Evolutionary conservation across 2,329 filamentous ascomycete genomes (phyloP).

Genomic region (Ceratocystis destructans): DNA sequence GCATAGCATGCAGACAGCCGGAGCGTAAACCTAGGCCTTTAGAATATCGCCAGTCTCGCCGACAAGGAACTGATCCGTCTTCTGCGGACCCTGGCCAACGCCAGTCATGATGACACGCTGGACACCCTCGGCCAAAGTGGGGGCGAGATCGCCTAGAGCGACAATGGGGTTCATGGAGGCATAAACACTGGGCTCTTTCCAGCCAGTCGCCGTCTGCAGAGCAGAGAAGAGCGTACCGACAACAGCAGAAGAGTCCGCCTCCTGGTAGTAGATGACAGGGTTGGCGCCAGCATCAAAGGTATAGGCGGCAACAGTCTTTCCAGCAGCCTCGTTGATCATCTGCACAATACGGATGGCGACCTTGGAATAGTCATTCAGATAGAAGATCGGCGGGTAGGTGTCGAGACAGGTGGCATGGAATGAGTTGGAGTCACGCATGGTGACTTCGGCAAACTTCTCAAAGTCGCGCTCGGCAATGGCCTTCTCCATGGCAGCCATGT

Average conservation of each 20-base stretch:
- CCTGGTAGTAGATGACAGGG: conserved; percentile 88
- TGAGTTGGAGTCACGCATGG: conserved; percentile 92
- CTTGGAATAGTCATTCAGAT: conserved; percentile 86
- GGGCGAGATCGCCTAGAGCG: conserved; percentile 49
- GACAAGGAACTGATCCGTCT: conserved; percentile 64
- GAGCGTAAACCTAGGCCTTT: conserved; percentile 10
- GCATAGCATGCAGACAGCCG: neutral
- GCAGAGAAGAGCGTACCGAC: conserved; percentile 64
- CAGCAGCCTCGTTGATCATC: conserved; percentile 68
- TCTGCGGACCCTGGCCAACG: conserved; percentile 78
- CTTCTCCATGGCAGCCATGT: conserved; percentile 75
- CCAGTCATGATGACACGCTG: conserved; percentile 81
- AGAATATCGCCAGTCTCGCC: conserved; percentile 42
- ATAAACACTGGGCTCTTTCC: conserved; percentile 43
- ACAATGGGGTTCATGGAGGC: conserved; percentile 38
- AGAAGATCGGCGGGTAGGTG: conserved; percentile 94
- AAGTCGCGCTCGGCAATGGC: conserved; percentile 72
- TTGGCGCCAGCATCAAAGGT: conserved; percentile 97
- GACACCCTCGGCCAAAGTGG: conserved; percentile 61
- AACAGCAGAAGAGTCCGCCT: conserved; percentile 58
- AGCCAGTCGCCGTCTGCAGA: conserved; percentile 52
- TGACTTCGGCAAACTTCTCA: conserved; percentile 70
- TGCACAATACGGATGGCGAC: conserved; percentile 83
- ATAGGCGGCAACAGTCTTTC: conserved; percentile 74
- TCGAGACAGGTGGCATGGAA: conserved; percentile 95